Base-by-base conservation (phyloP, 2,329 filamentous ascomycete species). In the Penicillium fuscoglaucum region DNA sequence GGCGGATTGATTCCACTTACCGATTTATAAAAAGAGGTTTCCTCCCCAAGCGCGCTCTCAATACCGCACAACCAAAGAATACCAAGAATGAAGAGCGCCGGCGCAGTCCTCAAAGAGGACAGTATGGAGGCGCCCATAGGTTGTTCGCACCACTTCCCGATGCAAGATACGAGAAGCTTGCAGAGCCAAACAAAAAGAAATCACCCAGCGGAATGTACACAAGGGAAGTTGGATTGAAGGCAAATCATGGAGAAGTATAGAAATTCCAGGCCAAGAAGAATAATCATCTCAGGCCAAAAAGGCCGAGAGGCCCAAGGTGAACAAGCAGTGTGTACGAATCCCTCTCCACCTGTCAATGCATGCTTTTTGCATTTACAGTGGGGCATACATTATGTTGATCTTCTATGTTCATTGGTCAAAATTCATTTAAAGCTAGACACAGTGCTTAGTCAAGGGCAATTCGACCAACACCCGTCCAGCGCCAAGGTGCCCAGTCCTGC, bases 11-110 rank as follows among this genome's bases (percentile, higher is more conserved):
- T 6, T 21, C 3, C 13, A 67, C 73, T 58, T 58, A 77, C 75
- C 44, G 74, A 76, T 66, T 72, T 74, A 52, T 72, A 77, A 33
- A 70, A 67, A 2, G 69, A 65, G 9, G 72, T 71, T n/a, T 74
- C 63, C 49, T 72, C 70, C 3, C 65, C 68, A 28, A 65, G 54
- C 21, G 60, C 64, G 15, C 43, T 12, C n/a, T 59, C 59, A 43
- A 66, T n/a, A 6, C 56, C 56, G 43, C 60, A 60, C 50, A 70
- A 52, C 24, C 69, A 47, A 37, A 68, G 46, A 19, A 68, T 41
- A 37, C 69, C 49, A 24, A 68, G 52, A 31, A 59, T 28, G 3
- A 63, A 37, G 41, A 64, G 52, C 26, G 57, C 51, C 33, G 57
- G 46, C 24, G 41, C 26, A 24, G 45, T 58, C 57, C 60, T 61